Conservation (phyloP, 140 eudicot genomes). For the Oenanthe javanica region DNA sequence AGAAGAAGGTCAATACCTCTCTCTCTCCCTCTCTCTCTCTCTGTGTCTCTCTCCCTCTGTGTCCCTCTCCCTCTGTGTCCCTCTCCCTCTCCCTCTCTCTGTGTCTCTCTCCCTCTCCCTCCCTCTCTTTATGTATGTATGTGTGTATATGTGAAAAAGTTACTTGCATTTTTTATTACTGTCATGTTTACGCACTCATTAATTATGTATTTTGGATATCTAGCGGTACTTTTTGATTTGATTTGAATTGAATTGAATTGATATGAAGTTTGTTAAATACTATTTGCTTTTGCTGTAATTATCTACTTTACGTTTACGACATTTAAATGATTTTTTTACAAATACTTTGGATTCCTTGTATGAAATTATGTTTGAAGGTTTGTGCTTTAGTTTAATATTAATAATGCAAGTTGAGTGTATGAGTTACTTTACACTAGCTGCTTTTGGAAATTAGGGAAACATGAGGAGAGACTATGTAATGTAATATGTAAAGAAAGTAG, state of each 20-base stretch:
- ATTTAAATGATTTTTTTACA: background rate
- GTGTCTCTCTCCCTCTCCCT: too few species aligned
- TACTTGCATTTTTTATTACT: too few species aligned
- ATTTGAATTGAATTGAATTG: background rate
- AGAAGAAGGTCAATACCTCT: slow-evolving; percentile 32
- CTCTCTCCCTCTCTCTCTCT: background rate
- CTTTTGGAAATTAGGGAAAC: background rate
- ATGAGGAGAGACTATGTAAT: background rate
- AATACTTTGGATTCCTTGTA: background rate
- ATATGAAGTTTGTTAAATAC: background rate
- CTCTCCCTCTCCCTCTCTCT: too few species aligned
- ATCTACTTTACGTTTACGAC: background rate
- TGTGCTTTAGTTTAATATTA: background rate
- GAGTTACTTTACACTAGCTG: background rate
- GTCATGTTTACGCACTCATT: too few species aligned
- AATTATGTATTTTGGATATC: too few species aligned
- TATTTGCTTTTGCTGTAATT: background rate
- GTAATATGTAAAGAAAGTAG: background rate
- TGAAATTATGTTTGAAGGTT: background rate
- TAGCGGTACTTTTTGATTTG: too few species aligned
- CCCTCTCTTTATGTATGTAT: background rate
- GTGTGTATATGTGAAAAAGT: too few species aligned
- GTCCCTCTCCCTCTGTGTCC: too few species aligned
- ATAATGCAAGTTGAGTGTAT: background rate
- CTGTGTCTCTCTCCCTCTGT: accelerated